A percentile compares a stretch with the other conserved stretches of the same genome.
phyloP scores from a whole-genome alignment of 345 rosid species.

The Citrus unshiu region DNA sequence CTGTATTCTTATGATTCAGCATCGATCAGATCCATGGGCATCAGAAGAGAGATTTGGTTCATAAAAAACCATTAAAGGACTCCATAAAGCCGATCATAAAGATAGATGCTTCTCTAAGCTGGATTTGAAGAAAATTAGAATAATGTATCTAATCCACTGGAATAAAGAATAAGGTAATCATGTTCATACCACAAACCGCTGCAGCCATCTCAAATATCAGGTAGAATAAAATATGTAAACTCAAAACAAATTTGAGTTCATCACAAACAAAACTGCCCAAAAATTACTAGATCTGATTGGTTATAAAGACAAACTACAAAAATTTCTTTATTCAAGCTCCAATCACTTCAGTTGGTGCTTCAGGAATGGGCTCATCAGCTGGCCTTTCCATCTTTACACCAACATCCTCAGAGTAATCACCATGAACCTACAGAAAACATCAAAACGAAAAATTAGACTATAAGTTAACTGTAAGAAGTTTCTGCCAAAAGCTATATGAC shows the following conservation, averaged over 20 bases:
- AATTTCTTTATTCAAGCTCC: slow-evolving; percentile 39
- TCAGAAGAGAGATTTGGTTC: too few relatives aligned
- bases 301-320: not conserved
- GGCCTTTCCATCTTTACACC: slow-evolving; percentile 83
- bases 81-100: too few relatives aligned
- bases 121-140: not conserved
- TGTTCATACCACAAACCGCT: slow-evolving; percentile 4
- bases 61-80: too few relatives aligned
- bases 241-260: slow-evolving; percentile 5
- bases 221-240: slow-evolving; percentile 1
- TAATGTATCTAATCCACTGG: not conserved
- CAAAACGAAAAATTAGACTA: not conserved
- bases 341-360: slow-evolving; percentile 53
- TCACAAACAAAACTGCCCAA: slow-evolving; percentile 1
- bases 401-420: slow-evolving; percentile 79
- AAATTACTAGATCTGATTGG: not conserved
- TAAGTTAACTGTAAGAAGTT: not conserved
- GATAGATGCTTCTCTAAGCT: too few relatives aligned
- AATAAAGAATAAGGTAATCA: not conserved
- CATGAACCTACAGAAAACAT: slow-evolving; percentile 57
- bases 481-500: not conserved
- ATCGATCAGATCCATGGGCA: too few relatives aligned
- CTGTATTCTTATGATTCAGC: too few relatives aligned
- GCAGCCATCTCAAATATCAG: not conserved
- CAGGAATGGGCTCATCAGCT: slow-evolving; percentile 63